phyloP scores from a whole-genome alignment of 352 stramenopile species.

The Hyphochytrium catenoides region DNA sequence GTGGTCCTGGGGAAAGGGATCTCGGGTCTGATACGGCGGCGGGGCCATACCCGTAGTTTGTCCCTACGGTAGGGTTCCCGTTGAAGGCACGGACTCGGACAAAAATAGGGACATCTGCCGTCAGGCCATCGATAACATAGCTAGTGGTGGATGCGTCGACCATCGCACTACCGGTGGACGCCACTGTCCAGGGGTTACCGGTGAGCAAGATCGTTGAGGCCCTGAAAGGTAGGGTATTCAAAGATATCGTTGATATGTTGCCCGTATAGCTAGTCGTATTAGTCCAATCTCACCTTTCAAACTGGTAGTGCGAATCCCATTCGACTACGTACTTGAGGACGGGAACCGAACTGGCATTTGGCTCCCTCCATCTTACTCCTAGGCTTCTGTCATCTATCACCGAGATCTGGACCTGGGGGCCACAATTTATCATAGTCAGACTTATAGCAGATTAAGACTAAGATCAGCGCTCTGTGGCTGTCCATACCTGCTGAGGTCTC shows the following conservation, averaged over 20 bases:
- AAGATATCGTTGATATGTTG: too few relatives aligned
- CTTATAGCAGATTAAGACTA: too few relatives aligned
- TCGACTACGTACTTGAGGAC: constrained; percentile 54
- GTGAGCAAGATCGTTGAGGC: constrained; percentile 2
- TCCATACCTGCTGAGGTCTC: too few relatives aligned
- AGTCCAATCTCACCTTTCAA: constrained; percentile 11
- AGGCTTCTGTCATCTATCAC: too few relatives aligned
- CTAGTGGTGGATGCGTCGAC: constrained; percentile 11
- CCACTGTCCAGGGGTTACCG: constrained; percentile 18
- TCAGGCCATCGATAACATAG: constrained; percentile 57
- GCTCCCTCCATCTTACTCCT: too few relatives aligned
- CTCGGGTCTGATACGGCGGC: constrained; percentile 20
- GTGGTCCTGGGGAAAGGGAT: constrained; percentile 18
- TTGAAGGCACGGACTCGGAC: constrained; percentile 70
- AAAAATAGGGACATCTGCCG: constrained; percentile 46
- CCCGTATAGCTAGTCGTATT: too few relatives aligned
- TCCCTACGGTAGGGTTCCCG: constrained; percentile 14
- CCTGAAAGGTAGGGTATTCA: too few relatives aligned
- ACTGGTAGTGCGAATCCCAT: constrained; percentile 27
- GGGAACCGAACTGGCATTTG: too few relatives aligned
- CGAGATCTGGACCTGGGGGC: too few relatives aligned
- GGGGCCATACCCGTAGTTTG: constrained; percentile 25
- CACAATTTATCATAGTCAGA: too few relatives aligned
- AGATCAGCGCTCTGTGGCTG: too few relatives aligned
- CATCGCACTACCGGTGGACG: constrained; percentile 22